Conservation (phyloP, 2,329 filamentous ascomycete genomes). For the Xylariaceae sp. region DNA sequence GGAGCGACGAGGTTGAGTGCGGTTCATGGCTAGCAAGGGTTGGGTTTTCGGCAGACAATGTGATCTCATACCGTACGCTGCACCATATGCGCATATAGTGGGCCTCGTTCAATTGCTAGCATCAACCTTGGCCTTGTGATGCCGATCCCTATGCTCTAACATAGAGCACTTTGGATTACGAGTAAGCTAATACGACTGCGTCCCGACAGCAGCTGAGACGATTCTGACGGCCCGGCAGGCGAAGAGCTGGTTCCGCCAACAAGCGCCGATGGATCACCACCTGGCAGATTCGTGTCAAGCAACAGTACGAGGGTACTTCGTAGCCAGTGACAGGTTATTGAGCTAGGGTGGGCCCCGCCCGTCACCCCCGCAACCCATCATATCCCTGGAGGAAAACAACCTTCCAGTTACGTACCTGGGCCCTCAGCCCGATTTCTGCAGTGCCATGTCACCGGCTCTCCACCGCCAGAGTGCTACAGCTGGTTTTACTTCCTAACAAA, state of each 20-base stretch:
- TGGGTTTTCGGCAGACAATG: background rate
- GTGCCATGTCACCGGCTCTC: slow-evolving; percentile 37
- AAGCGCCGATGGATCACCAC: no score
- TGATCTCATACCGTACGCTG: slow-evolving; percentile 16
- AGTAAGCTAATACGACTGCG: no score
- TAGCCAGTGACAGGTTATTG: slow-evolving; percentile 11
- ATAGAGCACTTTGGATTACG: no score
- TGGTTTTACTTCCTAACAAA: slow-evolving; percentile 1
- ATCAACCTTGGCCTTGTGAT: no score
- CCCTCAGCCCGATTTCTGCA: slow-evolving; percentile 25
- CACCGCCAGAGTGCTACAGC: slow-evolving; percentile 20
- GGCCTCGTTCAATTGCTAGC: no score
- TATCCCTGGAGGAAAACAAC: slow-evolving; percentile 28
- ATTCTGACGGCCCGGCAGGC: no score
- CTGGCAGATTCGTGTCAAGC: no score
- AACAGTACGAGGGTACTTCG: no score
- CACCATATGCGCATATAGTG: no score
- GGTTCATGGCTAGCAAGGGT: slow-evolving; percentile 1
- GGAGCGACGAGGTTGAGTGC: slow-evolving; percentile 3
- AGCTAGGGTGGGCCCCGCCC: slow-evolving; percentile 20
- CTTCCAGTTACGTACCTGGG: slow-evolving; percentile 23
- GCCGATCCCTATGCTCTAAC: no score
- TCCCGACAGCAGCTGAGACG: background rate
- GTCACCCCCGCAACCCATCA: slow-evolving; percentile 30
- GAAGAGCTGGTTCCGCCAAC: no score